Evolutionary conservation across 495 filamentous ascomycete genomes (phyloP), one percentile per base, ranked within the genome.

Genomic region (Tricharina praecox): DNA sequence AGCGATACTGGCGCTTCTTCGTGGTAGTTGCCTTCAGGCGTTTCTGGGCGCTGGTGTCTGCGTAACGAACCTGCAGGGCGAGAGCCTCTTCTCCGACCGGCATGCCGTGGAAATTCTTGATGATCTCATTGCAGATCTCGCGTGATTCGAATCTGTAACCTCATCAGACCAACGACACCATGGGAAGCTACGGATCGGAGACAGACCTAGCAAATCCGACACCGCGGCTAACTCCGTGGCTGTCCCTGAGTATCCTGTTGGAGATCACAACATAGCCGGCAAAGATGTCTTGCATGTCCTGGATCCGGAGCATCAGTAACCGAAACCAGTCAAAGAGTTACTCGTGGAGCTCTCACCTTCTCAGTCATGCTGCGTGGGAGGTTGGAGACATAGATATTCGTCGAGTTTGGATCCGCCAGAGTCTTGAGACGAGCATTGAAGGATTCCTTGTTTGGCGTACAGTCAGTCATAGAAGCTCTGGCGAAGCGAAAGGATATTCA

Each of bases 311-410:
- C 50, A 19, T 57, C 62, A 49, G 58, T 48, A 51, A 44, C 56
- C 1, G 16, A 25, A 24, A 26, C 25, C 55, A 44, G 26, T n/a
- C n/a, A n/a, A n/a, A n/a, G n/a, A n/a, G n/a, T n/a, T 25, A 37
- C 48, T 42, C 23, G 30, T 2, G n/a, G n/a, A 38, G 28, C 20
- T 28, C 76, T 61, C 67, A 85, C 86, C 52, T 82, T 76, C 66
- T 96, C 90, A 38, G 79, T 88, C 73, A 92, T 82, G 49, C 76
- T 74, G 56, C 80, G 80, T 4, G 92, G 90, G 34, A 99, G 72
- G 64, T 96, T 96, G 11, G 90, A 96, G 41, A 94, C 79, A 59
- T 99, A 99, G 39, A 99, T 75, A 56, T 99, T 99, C 47, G 88
- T 94, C 38, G 90, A 95, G 25, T 62, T 53, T 28, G 77, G 78